Conservation (phyloP, 352 stramenopile genomes). For the Phytophthora kernoviae region DNA sequence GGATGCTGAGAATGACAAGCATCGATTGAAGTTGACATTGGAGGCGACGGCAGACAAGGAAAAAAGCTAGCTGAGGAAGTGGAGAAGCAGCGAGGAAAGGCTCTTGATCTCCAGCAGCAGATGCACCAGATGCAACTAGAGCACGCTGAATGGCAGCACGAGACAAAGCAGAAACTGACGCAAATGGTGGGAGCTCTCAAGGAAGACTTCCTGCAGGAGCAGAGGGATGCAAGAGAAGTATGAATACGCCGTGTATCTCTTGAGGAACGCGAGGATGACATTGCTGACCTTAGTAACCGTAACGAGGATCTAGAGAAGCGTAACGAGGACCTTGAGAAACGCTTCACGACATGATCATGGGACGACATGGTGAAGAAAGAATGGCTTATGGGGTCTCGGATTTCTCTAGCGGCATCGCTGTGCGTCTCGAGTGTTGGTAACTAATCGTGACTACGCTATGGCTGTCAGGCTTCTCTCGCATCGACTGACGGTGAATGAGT, state of each 20-base stretch:
- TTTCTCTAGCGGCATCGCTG: not conserved
- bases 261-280: slow-evolving; percentile 73
- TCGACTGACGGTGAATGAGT: slow-evolving; percentile 53
- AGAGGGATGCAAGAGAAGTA: slow-evolving; percentile 59
- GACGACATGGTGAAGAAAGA: slow-evolving; percentile 34
- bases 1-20: slow-evolving; percentile 68
- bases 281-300: slow-evolving; percentile 49
- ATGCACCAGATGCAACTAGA: slow-evolving; percentile 61
- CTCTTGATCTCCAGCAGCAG: slow-evolving; percentile 61
- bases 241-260: slow-evolving; percentile 46
- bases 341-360: slow-evolving; percentile 45
- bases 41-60: slow-evolving; percentile 72
- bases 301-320: slow-evolving; percentile 63
- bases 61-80: slow-evolving; percentile 77
- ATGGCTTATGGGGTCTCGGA: not conserved
- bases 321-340: slow-evolving; percentile 62
- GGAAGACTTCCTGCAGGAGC: slow-evolving; percentile 53
- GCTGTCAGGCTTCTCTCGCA: not conserved
- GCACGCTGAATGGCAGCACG: slow-evolving; percentile 57
- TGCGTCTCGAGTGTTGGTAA: no score
- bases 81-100: slow-evolving; percentile 54
- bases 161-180: slow-evolving; percentile 49
- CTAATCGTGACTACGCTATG: no score
- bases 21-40: slow-evolving; percentile 48
- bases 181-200: slow-evolving; percentile 58